Evolutionary conservation across 1,139 yeast species (phyloP), one percentile per base, ranked within the genome.

Genomic region (Sugiyamaella xylanicola): DNA sequence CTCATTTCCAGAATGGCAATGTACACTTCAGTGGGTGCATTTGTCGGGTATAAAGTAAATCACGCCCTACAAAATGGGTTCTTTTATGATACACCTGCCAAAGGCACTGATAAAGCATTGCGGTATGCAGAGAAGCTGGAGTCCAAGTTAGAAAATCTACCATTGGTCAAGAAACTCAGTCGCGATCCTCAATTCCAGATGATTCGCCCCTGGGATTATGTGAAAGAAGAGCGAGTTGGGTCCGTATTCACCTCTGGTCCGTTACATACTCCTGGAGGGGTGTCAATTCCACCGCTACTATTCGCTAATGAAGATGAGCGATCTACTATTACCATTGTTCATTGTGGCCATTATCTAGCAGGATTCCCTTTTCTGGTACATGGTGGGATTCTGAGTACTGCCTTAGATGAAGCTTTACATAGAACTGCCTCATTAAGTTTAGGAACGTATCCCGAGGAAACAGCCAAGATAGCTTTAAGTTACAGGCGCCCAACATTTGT

Each of bases 361-460:
- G 98, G 98, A 1, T 91, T 86, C 67, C 97, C 97, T 1, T 84
- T 88, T 63, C 74, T 92, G 39, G 80, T 90, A 0, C 98, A 92
- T 67, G 98, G 98, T 2, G 98, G 98, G 0, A 82, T 92, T 43
- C 71, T 92, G 39, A 96, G 95, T 7, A 86, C 96, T 0, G 74
- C 92, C 13, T 74, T 90, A 57, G 95, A 88, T 66, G 97, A 91
- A 60, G 77, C 87, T 2, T 78, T 84, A 72, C 84, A 82, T 56
- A 71, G 86, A 52, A 80, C 81, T 54, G 85, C 86, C 0, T 77
- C 80, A 5, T 72, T 82, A 46, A 53, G 63, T 5, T 59, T 71
- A 51, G 68, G 65, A 1, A 62, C 58, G 3, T 55, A 55, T 40
- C 58, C 58, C 11, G 35, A 45, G 3, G 56, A 51, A 25, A 51